Base-by-base conservation (phyloP, 208 protist species). In the Phytomonas francai region DNA sequence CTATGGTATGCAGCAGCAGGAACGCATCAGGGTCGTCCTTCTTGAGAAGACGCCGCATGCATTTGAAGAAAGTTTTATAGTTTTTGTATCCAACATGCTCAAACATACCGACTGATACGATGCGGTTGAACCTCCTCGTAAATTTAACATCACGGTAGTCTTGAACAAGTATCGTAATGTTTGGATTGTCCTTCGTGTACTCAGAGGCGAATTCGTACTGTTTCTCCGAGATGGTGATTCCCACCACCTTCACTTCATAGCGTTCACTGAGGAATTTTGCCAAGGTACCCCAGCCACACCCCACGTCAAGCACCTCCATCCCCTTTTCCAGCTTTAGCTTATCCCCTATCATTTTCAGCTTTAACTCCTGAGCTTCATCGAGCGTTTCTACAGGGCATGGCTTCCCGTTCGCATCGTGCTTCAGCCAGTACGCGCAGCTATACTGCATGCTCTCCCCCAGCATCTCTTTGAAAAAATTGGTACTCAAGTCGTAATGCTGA, bases 91-190 rank as follows among this genome's bases (percentile, higher is more conserved):
- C 88, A 1, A 92, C 88, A 71, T 94, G 88, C 78, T 94, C 88
- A 45, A 89, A 89, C 88, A 94, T 94, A 68, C 86, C 85, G 3
- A 94, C 85, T 5, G 83, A 88, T 31, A 89, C 81, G 68, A 94
- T 87, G 36, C 76, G 73, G 34, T 94, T 79, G 45, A 92, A 93
- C 68, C 83, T 81, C 60, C 36, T 16, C 45, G 51, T 56, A 25
- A 71, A 76, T 12, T 73, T 66, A 32, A 79, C 76, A 65, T 94
- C 81, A 67, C 88, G 84, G 78, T 94, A 94, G 76, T 94, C 88
- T 34, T 80, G 83, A 3, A 79, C 71, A 7, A 83, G 70, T 42
- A 89, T 82, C 1, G 79, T 83, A 5, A 88, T 68, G 67, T 78
- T 63, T 9, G 65, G 66, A 42, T 74, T 51, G 29, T 67, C 59